Base-by-base conservation (phyloP, 768 basidiomycete genomes). In the Gautieria morchelliformis region DNA sequence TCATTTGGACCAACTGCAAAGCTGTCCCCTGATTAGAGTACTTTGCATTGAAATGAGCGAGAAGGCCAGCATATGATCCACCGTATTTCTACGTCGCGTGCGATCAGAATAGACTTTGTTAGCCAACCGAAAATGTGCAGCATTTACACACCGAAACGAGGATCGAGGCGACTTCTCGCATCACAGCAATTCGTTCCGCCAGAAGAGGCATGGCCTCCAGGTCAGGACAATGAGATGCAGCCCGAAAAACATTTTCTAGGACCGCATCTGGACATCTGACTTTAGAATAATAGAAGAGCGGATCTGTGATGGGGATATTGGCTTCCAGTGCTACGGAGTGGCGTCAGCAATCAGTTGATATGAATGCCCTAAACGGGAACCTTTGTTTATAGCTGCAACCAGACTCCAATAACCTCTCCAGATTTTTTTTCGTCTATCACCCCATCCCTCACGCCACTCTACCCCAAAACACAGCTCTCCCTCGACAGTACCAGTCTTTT, bases 371-470 rank as follows among this genome's bases (percentile, higher is more conserved):
- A 19, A 37, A 37, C 27, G 61, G 72, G 41, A 61, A 89, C 90
- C 91, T 76, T 85, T 74, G 66, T 93, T 81, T n/a, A 93, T 66
- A 1, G 89, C 82, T 33, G 93, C 90, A 9, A 92, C 81, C 5
- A 94, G 73, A 60, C 85, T 87, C 88, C 89, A 91, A 64, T 95
- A 95, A 0, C 92, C 92, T 0, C 87, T 91, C 68, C 81, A 84
- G 22, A 85, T 72, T 40, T 71, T 74, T 44, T 60, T 74, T n/a
- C 71, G 69, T 6, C 75, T 66, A n/a, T 70, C 72, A 14, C 69
- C 71, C 87, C 89, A 91, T 1, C 82, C 80, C 8, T 75, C 69
- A 53, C 81, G 75, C 90, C 91, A 93, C 63, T 84, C 77, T 3
- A 94, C 83, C 20, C 86, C 89, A 65, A 83, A 95, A 27, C 89